Conservation (phyloP, 345 rosid species). For the Citrus inodora region DNA sequence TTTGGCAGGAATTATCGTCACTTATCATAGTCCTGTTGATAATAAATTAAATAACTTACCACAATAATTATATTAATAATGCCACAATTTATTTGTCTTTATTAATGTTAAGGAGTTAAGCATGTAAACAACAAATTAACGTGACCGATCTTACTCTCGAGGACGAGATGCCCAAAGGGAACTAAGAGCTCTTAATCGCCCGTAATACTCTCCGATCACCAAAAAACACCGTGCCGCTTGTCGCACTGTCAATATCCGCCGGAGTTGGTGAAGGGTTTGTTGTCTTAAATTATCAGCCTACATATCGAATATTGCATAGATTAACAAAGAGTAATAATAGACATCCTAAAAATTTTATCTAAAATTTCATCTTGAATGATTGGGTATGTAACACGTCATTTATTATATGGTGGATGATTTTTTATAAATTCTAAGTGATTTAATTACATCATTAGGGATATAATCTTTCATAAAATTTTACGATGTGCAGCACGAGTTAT, state of each 20-base stretch:
- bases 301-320: neutral
- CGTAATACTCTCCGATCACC: slow-evolving; percentile 86
- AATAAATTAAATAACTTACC: neutral
- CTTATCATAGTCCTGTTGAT: slow-evolving; percentile 46
- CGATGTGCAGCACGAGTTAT: too few species aligned
- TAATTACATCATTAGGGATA: too few species aligned
- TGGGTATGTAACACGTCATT: too few species aligned
- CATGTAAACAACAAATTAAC: neutral
- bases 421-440: too few species aligned
- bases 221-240: slow-evolving; percentile 88
- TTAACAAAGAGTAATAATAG: neutral
- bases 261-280: slow-evolving; percentile 83
- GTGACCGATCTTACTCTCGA: slow-evolving; percentile 56
- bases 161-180: slow-evolving; percentile 93
- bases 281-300: slow-evolving; percentile 97
- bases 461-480: too few species aligned
- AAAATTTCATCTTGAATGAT: too few species aligned
- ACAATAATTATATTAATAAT: neutral
- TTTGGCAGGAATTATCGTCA: slow-evolving; percentile 83
- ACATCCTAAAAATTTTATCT: too few species aligned
- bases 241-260: slow-evolving; percentile 69
- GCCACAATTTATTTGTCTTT: neutral
- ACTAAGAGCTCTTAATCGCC: slow-evolving; percentile 81
- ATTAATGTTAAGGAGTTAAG: neutral
- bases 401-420: too few species aligned